Percentiles rank a stretch among this genome's conserved stretches.
Conservation (phyloP, 306 rosid genomes). For the Ceratonia siliqua region DNA sequence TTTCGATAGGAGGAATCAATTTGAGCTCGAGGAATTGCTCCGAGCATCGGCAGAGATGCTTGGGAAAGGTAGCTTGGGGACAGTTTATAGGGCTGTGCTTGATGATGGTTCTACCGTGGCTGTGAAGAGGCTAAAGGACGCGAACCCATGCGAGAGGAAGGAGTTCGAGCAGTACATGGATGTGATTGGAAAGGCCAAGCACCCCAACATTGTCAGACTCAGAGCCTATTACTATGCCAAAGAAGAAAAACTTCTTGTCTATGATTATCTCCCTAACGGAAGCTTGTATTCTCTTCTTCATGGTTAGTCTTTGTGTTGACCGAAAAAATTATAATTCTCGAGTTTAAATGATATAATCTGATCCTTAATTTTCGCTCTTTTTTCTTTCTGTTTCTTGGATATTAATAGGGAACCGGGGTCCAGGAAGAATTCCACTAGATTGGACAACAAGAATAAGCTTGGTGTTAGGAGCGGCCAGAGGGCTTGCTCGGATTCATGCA, state of each 20-base stretch:
- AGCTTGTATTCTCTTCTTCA: slow-evolving; percentile 93
- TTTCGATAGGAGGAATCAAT: slow-evolving; percentile 72
- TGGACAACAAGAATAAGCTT: slow-evolving; percentile 98
- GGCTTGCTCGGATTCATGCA: slow-evolving; percentile 75
- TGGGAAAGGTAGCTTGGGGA: slow-evolving; percentile 95
- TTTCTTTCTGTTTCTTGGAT: background rate
- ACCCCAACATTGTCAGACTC: slow-evolving; percentile 71
- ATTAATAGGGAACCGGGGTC: slow-evolving; percentile 78
- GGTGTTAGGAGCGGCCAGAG: slow-evolving; percentile 83
- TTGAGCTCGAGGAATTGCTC: slow-evolving; percentile 94
- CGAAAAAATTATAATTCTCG: background rate
- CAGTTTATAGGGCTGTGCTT: slow-evolving; percentile 83
- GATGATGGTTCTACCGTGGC: slow-evolving; percentile 85
- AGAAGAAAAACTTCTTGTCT: slow-evolving; percentile 94
- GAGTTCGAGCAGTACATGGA: slow-evolving; percentile 97
- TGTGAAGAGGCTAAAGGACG: slow-evolving; percentile 87
- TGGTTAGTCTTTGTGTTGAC: slow-evolving; percentile 43
- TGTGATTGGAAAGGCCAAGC: slow-evolving; percentile 78
- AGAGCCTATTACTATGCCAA: slow-evolving; percentile 92
- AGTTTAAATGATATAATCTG: background rate
- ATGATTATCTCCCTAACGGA: slow-evolving; percentile 91
- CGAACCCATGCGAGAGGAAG: slow-evolving; percentile 78
- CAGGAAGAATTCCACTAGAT: slow-evolving; percentile 92
- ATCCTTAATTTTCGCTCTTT: background rate
- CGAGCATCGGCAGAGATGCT: slow-evolving; percentile 97